Evolutionary conservation across 225 moss, liverwort and hornwort genomes (phyloP).

Genomic region (Physcomitrium patens): DNA sequence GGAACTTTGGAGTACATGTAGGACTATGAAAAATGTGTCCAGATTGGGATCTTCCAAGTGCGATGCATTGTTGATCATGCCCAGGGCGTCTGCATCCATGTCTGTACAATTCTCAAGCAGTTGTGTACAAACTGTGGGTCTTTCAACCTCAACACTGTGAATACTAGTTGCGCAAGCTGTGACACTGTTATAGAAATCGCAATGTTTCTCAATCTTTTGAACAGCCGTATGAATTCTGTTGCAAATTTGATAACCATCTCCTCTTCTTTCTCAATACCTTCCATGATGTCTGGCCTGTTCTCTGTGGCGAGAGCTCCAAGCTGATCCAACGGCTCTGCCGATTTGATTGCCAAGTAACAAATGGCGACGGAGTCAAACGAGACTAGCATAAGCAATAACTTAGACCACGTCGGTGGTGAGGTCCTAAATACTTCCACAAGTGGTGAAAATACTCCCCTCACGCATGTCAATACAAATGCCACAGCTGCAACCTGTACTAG

Average conservation of each 20-base stretch:
- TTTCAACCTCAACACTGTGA: constrained; percentile 56
- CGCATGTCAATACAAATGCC: constrained; percentile 47
- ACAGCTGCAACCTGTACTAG: constrained; percentile 59
- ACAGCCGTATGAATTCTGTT: constrained; percentile 77
- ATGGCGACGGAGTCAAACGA: constrained; percentile 83
- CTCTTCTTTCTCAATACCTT: constrained; percentile 86
- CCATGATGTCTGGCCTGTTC: constrained; percentile 80
- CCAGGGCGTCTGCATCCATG: constrained; percentile 82
- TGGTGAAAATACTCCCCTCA: constrained; percentile 76
- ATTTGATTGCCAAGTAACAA: constrained; percentile 80
- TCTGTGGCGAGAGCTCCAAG: constrained; percentile 78
- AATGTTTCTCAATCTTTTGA: constrained; percentile 82
- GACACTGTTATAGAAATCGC: constrained; percentile 74
- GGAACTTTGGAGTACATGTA: constrained; percentile 6
- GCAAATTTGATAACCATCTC: constrained; percentile 84
- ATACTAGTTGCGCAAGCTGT: constrained; percentile 71
- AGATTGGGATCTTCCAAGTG: constrained; percentile 7
- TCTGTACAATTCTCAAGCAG: constrained; percentile 57
- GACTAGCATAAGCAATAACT: constrained; percentile 79
- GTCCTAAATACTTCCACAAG: constrained; percentile 87
- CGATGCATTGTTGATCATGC: constrained; percentile 5
- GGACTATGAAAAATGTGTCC: constrained; percentile 2
- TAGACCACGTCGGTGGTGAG: constrained; percentile 77
- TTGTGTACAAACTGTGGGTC: constrained; percentile 70
- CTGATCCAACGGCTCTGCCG: constrained; percentile 86